Conservation (phyloP, 257 asterid species). For the Solanum lignicaule region DNA sequence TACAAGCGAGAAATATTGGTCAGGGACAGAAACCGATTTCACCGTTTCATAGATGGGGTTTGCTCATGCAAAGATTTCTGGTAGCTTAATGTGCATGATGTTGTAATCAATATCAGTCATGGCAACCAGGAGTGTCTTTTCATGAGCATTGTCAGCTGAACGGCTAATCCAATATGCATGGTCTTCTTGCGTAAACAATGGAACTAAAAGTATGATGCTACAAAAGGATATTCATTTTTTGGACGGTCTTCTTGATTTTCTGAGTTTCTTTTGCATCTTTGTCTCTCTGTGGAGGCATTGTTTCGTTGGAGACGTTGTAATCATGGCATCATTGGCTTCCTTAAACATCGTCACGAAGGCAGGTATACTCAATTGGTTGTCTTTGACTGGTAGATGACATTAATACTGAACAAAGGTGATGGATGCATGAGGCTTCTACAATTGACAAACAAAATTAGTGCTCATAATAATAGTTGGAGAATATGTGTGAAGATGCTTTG, state of each 20-base stretch:
- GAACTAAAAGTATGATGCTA: background rate
- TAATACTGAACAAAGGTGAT: background rate
- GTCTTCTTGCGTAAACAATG: background rate
- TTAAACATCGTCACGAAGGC: background rate
- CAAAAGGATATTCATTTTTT: background rate
- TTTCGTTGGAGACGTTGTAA: background rate
- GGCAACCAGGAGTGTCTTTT: background rate
- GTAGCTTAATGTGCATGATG: slow-evolving; percentile 4
- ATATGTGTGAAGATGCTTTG: background rate
- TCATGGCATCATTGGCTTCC: background rate
- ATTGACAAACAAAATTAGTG: background rate
- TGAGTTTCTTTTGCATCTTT: background rate
- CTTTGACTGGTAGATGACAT: background rate
- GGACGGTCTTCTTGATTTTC: background rate
- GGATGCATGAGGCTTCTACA: background rate
- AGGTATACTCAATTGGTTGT: background rate
- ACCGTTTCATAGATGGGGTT: slow-evolving; percentile 35
- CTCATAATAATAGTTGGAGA: background rate
- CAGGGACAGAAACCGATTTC: slow-evolving; percentile 50
- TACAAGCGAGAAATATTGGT: slow-evolving; percentile 42
- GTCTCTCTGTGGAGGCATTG: background rate
- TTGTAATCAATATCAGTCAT: background rate
- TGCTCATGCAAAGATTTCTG: slow-evolving; percentile 51
- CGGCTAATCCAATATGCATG: background rate
- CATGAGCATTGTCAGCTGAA: background rate